Evolutionary conservation across 2,329 filamentous ascomycete species (phyloP).

Genomic region (Cladosporium colombiae): DNA sequence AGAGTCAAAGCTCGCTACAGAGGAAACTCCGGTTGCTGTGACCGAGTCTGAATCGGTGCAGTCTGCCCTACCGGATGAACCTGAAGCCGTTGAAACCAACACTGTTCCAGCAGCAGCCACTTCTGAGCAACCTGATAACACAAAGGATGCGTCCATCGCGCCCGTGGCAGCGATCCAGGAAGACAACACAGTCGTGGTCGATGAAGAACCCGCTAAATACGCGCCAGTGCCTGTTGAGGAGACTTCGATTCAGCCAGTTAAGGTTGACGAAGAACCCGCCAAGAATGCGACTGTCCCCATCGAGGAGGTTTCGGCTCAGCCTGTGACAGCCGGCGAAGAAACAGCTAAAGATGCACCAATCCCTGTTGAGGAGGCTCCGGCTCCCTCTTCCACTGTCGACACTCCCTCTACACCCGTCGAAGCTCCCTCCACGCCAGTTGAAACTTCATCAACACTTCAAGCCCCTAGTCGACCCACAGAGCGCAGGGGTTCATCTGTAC

Average conservation of each 20-base stretch:
- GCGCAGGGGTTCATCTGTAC: conserved; percentile 25
- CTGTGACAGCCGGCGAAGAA: neutral
- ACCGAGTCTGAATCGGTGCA: neutral
- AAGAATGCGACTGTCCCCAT: neutral
- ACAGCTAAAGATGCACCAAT: neutral
- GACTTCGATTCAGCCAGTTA: neutral
- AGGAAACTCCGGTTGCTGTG: neutral
- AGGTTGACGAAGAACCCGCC: neutral
- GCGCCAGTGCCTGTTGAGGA: neutral
- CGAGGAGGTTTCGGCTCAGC: neutral
- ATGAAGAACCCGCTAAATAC: neutral
- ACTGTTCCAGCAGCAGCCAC: neutral
- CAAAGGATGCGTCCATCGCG: neutral
- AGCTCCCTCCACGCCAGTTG: neutral
- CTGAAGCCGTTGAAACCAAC: neutral
- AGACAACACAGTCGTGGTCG: neutral
- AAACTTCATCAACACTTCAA: neutral
- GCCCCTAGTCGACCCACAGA: conserved; percentile 10
- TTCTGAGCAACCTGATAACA: neutral
- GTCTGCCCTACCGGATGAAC: neutral
- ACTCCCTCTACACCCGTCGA: neutral
- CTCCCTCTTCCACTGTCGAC: neutral
- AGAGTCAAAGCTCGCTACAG: neutral
- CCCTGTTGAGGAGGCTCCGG: neutral
- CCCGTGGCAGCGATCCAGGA: neutral